Percentiles rank a stretch among this genome's conserved stretches.
Evolutionary conservation across 2,329 filamentous ascomycete genomes (phyloP).

Genomic region (Aspergillus sp.): DNA sequence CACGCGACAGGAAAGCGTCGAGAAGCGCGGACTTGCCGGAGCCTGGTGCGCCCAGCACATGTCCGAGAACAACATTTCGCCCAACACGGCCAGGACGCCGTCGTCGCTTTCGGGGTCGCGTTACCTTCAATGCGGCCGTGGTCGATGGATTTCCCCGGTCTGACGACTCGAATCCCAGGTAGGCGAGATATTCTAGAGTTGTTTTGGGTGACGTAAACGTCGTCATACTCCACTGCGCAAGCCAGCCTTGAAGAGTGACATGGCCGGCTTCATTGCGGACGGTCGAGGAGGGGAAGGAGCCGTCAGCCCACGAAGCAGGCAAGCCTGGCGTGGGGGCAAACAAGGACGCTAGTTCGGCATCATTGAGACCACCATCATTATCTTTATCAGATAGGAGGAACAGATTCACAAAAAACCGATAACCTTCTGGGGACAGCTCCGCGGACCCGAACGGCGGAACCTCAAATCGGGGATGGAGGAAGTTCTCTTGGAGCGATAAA

Average conservation of each 20-base stretch:
- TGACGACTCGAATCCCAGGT: conserved; percentile 82
- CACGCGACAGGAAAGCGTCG: conserved; percentile 81
- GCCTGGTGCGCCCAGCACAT: conserved; percentile 74
- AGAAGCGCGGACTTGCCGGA: conserved; percentile 88
- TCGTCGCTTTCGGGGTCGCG: conserved; percentile 80
- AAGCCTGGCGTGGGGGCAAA: conserved; percentile 91
- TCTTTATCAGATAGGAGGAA: conserved; percentile 95
- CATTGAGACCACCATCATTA: conserved; percentile 88
- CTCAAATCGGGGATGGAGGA: conserved; percentile 87
- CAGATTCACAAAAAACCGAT: conserved; percentile 94
- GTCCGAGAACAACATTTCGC: conserved; percentile 88
- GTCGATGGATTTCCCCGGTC: conserved; percentile 65
- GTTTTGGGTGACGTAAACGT: conserved; percentile 94
- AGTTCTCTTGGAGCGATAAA: conserved; percentile 79
- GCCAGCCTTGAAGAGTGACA: conserved; percentile 93
- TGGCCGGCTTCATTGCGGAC: conserved; percentile 92
- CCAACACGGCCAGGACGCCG: conserved; percentile 77
- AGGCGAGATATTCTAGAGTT: conserved; percentile 90
- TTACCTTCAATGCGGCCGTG: conserved; percentile 80
- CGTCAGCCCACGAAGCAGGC: conserved; percentile 77
- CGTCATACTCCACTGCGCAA: conserved; percentile 99
- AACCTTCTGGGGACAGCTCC: conserved; percentile 86
- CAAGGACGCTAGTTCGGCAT: conserved; percentile 72
- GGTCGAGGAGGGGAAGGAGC: conserved; percentile 83
- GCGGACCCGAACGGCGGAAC: conserved; percentile 87